These are phyloP conservation scores for Gloeopeniophorella convolvens DNA, from an alignment of 768 basidiomycete species.

Conservation along the genomic window DNA sequence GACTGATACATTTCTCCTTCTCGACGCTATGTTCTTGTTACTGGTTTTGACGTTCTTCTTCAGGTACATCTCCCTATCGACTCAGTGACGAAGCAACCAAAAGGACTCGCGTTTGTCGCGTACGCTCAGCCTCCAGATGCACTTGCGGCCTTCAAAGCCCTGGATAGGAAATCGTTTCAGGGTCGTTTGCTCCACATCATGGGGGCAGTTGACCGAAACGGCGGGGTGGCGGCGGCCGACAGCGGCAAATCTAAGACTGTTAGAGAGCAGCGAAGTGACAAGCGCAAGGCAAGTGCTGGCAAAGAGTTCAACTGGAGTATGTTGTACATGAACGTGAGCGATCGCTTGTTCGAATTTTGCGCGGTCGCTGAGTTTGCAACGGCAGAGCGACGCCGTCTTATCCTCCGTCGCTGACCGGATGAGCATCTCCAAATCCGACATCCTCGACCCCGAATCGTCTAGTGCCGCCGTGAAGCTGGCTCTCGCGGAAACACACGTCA, in stretches of 20 bases:
- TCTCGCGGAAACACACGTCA: constrained; percentile 92
- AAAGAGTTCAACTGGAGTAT: constrained; percentile 90
- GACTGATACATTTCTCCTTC: constrained; percentile 9
- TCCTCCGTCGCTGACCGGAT: constrained; percentile 87
- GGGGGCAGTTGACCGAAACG: constrained; percentile 67
- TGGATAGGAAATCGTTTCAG: constrained; percentile 85
- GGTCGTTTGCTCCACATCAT: constrained; percentile 89
- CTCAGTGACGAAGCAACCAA: constrained; percentile 37
- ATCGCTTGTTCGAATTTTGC: constrained; percentile 18
- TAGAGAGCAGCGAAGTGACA: constrained; percentile 51
- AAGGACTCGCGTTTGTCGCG: constrained; percentile 59
- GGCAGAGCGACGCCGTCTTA: constrained; percentile 86
- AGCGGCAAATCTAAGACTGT: constrained; percentile 44
- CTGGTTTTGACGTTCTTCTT: constrained; percentile 5
- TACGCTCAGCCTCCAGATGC: constrained; percentile 43
- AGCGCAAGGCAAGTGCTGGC: constrained; percentile 61
- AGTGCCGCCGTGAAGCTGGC: constrained; percentile 92
- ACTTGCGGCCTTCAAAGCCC: constrained; percentile 61
- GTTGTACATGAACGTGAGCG: constrained; percentile 95
- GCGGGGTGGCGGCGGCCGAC: constrained; percentile 39
- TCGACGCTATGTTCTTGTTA: background rate
- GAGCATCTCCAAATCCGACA: constrained; percentile 79
- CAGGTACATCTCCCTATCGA: constrained; percentile 57
- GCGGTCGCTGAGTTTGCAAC: constrained; percentile 18
- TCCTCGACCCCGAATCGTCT: constrained; percentile 77